phyloP scores from a whole-genome alignment of 139 green algal genomes.

The Edaphochlamys debaryana region DNA sequence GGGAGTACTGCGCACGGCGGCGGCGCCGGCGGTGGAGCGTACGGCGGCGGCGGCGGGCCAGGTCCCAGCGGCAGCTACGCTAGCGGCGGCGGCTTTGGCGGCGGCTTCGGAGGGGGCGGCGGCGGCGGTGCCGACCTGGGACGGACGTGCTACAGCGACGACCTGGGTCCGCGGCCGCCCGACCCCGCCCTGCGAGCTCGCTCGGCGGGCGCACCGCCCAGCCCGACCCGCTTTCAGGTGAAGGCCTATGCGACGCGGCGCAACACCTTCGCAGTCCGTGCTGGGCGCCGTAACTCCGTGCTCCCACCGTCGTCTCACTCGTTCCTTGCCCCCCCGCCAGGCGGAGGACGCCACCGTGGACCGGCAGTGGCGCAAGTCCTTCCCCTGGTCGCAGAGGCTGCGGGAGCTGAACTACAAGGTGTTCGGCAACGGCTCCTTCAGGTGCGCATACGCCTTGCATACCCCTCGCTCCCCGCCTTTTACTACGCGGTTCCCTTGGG shows the following conservation, averaged over 20 bases:
- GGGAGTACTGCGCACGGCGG: neutral
- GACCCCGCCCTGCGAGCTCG: conserved; percentile 19
- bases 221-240: conserved; percentile 29
- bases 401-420: conserved; percentile 18
- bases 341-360: conserved; percentile 37
- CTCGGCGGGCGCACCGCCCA: conserved; percentile 14
- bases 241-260: too few relatives aligned
- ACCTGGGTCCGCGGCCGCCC: conserved; percentile 19
- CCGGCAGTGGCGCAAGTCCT: conserved; percentile 17
- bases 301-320: too few relatives aligned
- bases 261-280: too few relatives aligned
- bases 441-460: too few relatives aligned
- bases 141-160: conserved; percentile 14
- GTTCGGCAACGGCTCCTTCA: conserved; percentile 54
- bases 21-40: neutral
- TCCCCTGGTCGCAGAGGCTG: conserved; percentile 34
- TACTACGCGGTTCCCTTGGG: neutral
- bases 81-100: neutral
- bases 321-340: too few relatives aligned
- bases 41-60: neutral
- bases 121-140: neutral
- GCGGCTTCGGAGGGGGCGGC: neutral
- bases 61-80: neutral
- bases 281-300: too few relatives aligned
- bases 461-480: too few relatives aligned